Base-by-base conservation (phyloP, 176 grass and related monocot genomes). In the Miscanthus lutarioriparius region DNA sequence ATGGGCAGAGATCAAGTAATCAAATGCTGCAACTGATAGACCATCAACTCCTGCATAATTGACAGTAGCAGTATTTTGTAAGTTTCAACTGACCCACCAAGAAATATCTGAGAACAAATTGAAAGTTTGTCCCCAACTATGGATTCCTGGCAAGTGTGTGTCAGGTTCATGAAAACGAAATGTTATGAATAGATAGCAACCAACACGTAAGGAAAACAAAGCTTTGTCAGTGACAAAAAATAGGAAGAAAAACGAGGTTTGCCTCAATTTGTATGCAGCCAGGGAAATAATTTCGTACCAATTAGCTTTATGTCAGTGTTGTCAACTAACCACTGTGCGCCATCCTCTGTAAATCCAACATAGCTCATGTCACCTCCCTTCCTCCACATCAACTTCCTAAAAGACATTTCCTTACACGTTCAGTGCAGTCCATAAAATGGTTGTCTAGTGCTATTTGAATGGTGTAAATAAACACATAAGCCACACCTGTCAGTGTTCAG, bases 281-380 rank as follows among this genome's bases (percentile, higher is more conserved):
- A 54, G 27, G 30, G 14, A 54, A 59, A 66, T 19, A 13, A 59
- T 78, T 67, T 82, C 95, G 82, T 85, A 97, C 95, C 95, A 33
- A 94, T 26, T 61, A 97, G 87, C 77, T 97, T 94, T 61, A 97
- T 94, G 39, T 97, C 95, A 10, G 95, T 97, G 78, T 94, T 94
- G 76, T 97, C 95, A 10, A 94, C 95, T 70, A 93, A 89, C 96
- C 92, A 98, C 61, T 83, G 91, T 1, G 93, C 87, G 44, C 91
- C 96, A 87, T 98, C 91, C 68, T 91, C 90, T 41, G 84, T 93
- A 74, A 93, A 98, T 43, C 92, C 92, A 70, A 90, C 85, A 67
- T 87, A 98, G 80, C 91, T 95, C 32, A 79, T 14, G 80, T 97
- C 92, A 78, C 74, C 88, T 82, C 64, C 88, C 71, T 84, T 92